Evolutionary conservation across 2,329 filamentous ascomycete genomes (phyloP), one percentile per base, ranked within the genome.

Genomic region (Paracoccidioides lutzii): DNA sequence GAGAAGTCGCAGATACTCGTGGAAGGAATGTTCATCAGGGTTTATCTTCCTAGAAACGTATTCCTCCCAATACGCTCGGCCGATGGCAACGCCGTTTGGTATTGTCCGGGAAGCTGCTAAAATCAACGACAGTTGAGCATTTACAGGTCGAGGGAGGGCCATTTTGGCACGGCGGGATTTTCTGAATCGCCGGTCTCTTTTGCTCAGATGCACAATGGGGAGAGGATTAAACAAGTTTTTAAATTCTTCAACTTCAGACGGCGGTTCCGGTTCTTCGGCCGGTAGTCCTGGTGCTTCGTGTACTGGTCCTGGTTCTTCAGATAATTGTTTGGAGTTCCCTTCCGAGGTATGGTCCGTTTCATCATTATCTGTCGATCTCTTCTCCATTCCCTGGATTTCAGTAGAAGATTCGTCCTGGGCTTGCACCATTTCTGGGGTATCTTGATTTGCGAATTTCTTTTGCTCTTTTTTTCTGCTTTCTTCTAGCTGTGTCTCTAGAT

Each of bases 21-120:
- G 76, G 71, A 84, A 86, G 66, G 88, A 90, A 59, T 83, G 78
- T 7, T 74, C 64, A 66, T 96, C 90, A 0, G 91, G 90, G 2
- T 74, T 66, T 57, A 96, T 71, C n/a, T 5, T 64, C 57, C 3
- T 65, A 70, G 1, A 75, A 67, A 5, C 87, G 56, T 96, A 73
- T 5, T 84, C 66, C 15, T 84, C 75, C 90, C 90, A 97, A 56
- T 96, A 97, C 37, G 77, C 77, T 53, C 79, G 71, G n/a, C 82
- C 86, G n/a, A 80, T 71, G 12, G 78, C 77, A 6, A 81, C 80
- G 53, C 80, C 77, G 53, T 80, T 78, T 37, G 83, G 78, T 37
- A 80, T 76, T 10, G 77, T 72, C 44, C 62, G 57, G 53, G 88
- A 80, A 5, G 84, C 78, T 48, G 81, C 75, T 44, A 95, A 69